Evolutionary conservation across 257 asterid species (phyloP).

Genomic region (Solanum okadae): DNA sequence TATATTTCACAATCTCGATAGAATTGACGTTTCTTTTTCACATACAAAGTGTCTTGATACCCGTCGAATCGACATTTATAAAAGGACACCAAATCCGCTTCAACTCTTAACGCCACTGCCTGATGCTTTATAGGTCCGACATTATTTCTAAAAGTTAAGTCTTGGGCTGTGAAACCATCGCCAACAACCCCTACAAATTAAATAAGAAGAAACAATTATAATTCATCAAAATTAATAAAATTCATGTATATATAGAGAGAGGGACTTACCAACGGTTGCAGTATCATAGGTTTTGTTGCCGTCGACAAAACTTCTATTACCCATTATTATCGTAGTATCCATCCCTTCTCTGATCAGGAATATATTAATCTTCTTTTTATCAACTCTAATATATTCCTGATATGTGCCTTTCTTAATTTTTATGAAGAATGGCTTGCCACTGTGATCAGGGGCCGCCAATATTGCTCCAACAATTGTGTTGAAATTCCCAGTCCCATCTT

Average conservation of each 20-base stretch:
- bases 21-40: not conserved
- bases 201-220: not conserved
- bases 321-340: not conserved
- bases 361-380: not conserved
- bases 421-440: not conserved
- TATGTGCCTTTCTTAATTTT: not conserved
- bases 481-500: not conserved
- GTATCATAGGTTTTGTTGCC: not conserved
- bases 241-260: not conserved
- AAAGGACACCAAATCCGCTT: not conserved
- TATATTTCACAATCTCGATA: not conserved
- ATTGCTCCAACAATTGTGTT: not conserved
- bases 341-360: not conserved
- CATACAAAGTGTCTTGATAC: constrained; percentile 4
- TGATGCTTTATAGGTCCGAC: not conserved
- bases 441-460: not conserved
- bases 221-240: not conserved
- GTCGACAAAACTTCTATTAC: not conserved
- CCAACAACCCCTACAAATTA: not conserved
- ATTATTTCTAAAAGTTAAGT: constrained; percentile 1
- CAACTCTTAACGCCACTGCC: not conserved
- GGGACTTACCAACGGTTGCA: not conserved
- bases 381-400: not conserved
- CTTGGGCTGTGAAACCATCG: not conserved
- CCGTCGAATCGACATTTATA: not conserved